Percentiles rank a stretch among this genome's conserved stretches.
phyloP scores from a whole-genome alignment of 192 early-diverging fungal genomes.

The Phlyctochytrium arcticum region DNA sequence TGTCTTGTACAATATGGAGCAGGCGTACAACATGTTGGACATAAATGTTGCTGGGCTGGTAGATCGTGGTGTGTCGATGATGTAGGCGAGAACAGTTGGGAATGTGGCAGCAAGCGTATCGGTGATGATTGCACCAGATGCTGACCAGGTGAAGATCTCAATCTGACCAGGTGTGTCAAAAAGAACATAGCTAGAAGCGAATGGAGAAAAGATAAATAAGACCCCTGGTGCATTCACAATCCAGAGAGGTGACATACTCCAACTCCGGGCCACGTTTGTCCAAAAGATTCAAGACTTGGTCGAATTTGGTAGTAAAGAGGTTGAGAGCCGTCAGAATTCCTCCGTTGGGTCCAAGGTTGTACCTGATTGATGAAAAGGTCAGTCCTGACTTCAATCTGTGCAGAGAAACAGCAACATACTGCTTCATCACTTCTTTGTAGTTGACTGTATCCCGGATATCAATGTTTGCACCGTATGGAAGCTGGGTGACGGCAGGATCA shows the following conservation, averaged over 20 bases:
- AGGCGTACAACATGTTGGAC: constrained; percentile 99
- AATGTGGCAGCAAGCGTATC: constrained; percentile 87
- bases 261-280: constrained; percentile 68
- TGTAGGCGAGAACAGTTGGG: constrained; percentile 87
- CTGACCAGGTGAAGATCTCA: constrained; percentile 99
- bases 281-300: constrained; percentile 88
- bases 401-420: constrained; percentile 45
- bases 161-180: constrained; percentile 98
- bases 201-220: neutral
- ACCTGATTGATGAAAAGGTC: constrained; percentile 41
- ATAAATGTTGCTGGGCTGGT: constrained; percentile 92
- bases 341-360: constrained; percentile 94
- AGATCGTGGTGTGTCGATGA: constrained; percentile 94
- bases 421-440: constrained; percentile 98
- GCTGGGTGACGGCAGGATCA: constrained; percentile 82
- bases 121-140: constrained; percentile 92
- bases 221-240: no score
- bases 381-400: neutral
- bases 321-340: constrained; percentile 94
- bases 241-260: constrained; percentile 52
- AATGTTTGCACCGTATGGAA: constrained; percentile 94
- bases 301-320: constrained; percentile 96
- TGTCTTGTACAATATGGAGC: constrained; percentile 96
- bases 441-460: constrained; percentile 97
- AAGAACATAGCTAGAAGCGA: constrained; percentile 57